Evolutionary conservation across 352 stramenopile species (phyloP).

Genomic region (Phytopythium oedochilum): DNA sequence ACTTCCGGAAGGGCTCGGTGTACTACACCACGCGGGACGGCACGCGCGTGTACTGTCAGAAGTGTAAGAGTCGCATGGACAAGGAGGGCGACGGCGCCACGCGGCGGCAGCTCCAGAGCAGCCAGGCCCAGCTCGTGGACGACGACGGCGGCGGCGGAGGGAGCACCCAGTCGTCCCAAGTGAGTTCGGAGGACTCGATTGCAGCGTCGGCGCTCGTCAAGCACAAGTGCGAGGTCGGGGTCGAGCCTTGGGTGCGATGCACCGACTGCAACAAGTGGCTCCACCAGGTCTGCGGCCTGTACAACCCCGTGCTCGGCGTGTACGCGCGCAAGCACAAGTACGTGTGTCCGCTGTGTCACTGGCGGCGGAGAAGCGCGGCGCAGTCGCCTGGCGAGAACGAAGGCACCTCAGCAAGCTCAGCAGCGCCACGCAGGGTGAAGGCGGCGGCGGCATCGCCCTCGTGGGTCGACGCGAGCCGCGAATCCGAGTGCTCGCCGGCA

Average conservation of each 20-base stretch:
- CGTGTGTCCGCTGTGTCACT: slow-evolving; percentile 65
- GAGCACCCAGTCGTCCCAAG: slow-evolving; percentile 3
- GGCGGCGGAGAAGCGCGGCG: slow-evolving; percentile 11
- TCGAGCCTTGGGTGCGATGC: slow-evolving; percentile 84
- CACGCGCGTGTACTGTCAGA: slow-evolving; percentile 76
- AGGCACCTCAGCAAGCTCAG: not conserved
- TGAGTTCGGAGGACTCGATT: not conserved
- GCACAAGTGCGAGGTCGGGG: slow-evolving; percentile 60
- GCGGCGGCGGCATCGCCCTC: not conserved
- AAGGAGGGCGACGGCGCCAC: slow-evolving; percentile 13
- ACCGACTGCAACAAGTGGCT: slow-evolving; percentile 73
- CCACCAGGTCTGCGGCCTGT: slow-evolving; percentile 92
- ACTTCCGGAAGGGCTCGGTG: slow-evolving; percentile 72
- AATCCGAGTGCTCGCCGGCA: not conserved
- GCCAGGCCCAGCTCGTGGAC: slow-evolving; percentile 3
- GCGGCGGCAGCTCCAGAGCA: not conserved
- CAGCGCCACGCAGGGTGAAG: not conserved
- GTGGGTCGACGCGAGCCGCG: not conserved
- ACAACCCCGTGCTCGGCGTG: slow-evolving; percentile 74
- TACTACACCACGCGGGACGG: slow-evolving; percentile 75
- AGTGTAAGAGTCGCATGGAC: slow-evolving; percentile 50
- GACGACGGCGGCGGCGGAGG: slow-evolving; percentile 11
- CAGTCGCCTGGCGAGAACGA: too few relatives aligned
- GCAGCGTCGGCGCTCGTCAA: slow-evolving; percentile 28
- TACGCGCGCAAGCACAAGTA: slow-evolving; percentile 44